These are phyloP conservation scores for Bjerkandera adusta DNA, from an alignment of 1,284 basidiomycete genomes.

Conservation along the genomic window DNA sequence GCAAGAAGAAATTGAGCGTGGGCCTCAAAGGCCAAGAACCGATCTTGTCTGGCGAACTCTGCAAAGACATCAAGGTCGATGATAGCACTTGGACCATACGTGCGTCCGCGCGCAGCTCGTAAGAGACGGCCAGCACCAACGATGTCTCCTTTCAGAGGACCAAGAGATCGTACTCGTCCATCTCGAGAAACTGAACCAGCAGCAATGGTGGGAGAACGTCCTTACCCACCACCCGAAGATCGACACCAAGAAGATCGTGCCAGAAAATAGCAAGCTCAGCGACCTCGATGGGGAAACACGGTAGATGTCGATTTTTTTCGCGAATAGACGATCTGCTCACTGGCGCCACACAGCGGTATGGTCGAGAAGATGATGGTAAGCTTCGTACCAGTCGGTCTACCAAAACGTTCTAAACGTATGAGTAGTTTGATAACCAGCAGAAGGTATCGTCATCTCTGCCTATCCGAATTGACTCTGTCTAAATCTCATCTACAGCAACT, in stretches of 20 bases:
- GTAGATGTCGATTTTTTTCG: constrained; percentile 40
- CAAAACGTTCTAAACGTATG: constrained; percentile 10
- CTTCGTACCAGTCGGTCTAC: constrained; percentile 17
- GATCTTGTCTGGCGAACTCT: constrained; percentile 89
- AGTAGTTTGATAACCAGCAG: constrained; percentile 95
- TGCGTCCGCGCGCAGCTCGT: constrained; percentile 35
- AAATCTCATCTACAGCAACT: constrained; percentile 64
- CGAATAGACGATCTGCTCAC: not conserved
- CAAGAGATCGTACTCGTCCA: constrained; percentile 72
- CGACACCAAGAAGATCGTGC: constrained; percentile 95
- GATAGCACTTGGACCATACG: constrained; percentile 98
- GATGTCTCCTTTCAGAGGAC: constrained; percentile 59
- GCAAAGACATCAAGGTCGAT: constrained; percentile 91
- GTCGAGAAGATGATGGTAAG: constrained; percentile 99
- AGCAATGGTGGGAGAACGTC: constrained; percentile 98
- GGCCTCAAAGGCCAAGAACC: constrained; percentile 84
- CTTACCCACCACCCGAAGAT: constrained; percentile 95
- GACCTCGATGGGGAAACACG: constrained; percentile 94
- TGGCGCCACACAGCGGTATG: constrained; percentile 70
- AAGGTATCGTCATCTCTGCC: constrained; percentile 53
- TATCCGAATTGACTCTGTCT: constrained; percentile 8
- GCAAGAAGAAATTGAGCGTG: constrained; percentile 81
- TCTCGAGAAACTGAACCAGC: constrained; percentile 84
- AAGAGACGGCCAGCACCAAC: not conserved
- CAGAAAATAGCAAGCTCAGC: constrained; percentile 93